Evolutionary conservation across 2,329 filamentous ascomycete species (phyloP).

Genomic region (Alternaria sp.): DNA sequence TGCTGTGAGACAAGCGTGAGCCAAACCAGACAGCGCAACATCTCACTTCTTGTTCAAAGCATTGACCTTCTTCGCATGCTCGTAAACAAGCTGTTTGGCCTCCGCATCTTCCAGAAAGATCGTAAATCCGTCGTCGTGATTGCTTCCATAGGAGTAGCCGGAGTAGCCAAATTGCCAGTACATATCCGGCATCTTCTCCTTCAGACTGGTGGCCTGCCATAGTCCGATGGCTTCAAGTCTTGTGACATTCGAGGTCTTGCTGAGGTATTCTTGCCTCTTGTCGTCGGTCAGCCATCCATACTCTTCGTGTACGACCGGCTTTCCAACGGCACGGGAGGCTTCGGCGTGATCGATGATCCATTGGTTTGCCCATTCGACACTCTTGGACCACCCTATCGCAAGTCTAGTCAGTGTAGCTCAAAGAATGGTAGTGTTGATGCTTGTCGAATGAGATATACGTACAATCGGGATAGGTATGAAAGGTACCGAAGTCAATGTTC

Average conservation of each 20-base stretch:
- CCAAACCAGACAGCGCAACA: not conserved
- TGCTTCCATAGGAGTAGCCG: conserved; percentile 60
- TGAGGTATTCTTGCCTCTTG: conserved; percentile 55
- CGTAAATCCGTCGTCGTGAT: conserved; percentile 64
- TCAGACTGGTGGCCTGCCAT: conserved; percentile 59
- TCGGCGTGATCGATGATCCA: conserved; percentile 63
- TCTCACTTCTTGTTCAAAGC: not conserved
- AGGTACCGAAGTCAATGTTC: conserved; percentile 61
- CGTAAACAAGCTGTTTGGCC: not conserved
- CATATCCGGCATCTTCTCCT: conserved; percentile 59
- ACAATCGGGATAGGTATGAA: conserved; percentile 64
- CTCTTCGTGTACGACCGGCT: conserved; percentile 64
- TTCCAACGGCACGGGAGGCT: conserved; percentile 51
- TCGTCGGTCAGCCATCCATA: conserved; percentile 62
- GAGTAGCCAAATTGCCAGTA: conserved; percentile 64
- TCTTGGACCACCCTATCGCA: conserved; percentile 39
- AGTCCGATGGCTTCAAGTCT: conserved; percentile 54
- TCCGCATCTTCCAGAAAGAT: conserved; percentile 57
- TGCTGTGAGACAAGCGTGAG: not conserved
- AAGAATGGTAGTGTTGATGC: not conserved
- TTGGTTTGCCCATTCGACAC: conserved; percentile 58
- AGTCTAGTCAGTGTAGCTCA: not conserved
- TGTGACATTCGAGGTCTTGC: conserved; percentile 52
- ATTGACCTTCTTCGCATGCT: conserved; percentile 1
- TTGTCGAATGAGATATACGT: not conserved